Evolutionary conservation across 2,329 filamentous ascomycete genomes (phyloP), one percentile per base, ranked within the genome.

Genomic region (Setomelanomma holmii): DNA sequence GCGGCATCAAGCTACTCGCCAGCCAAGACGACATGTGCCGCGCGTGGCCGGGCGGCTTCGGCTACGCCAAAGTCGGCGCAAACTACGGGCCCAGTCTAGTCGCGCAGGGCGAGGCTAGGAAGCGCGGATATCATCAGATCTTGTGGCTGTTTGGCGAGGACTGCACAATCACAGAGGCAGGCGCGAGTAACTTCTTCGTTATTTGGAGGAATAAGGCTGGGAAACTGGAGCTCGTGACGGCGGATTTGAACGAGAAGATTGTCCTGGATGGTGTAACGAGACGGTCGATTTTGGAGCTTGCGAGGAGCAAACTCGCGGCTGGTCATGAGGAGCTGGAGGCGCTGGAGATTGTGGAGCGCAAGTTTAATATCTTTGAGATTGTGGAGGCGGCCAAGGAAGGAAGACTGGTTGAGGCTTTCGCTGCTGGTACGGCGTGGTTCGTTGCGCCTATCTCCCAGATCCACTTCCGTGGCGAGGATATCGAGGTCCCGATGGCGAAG

Each of bases 21-120:
- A 90, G 85, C 40, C 84, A 86, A 49, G 86, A 93, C 61, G 90
- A 96, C 74, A 90, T 88, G 80, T 87, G 96, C 51, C 88, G 93
- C 60, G 92, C 93, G 11, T 97, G 93, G 93, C 91, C 91, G 17
- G 93, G 93, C 55, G 93, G 93, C 8, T 96, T 96, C 73, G 93
- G 93, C 1, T 93, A 89, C 70, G 91, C 92, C 55, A 97, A 97
- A 78, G 85, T 97, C 27, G 93, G 93, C 48, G 93, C 93, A 55
- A 97, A 96, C 80, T 97, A 96, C 75, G 93, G 93, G 0, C 93
- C 93, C 16, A 88, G 85, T 17, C 82, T 97, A 47, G 81, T 91
- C 47, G 90, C 91, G 3, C 92, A 92, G 42, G 82, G 83, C 16
- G 89, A 93, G 74, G 93, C 93, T 3, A 80, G 86, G 49, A 79